Base-by-base conservation (phyloP, 306 rosid species). In the Hippophae tibetana region DNA sequence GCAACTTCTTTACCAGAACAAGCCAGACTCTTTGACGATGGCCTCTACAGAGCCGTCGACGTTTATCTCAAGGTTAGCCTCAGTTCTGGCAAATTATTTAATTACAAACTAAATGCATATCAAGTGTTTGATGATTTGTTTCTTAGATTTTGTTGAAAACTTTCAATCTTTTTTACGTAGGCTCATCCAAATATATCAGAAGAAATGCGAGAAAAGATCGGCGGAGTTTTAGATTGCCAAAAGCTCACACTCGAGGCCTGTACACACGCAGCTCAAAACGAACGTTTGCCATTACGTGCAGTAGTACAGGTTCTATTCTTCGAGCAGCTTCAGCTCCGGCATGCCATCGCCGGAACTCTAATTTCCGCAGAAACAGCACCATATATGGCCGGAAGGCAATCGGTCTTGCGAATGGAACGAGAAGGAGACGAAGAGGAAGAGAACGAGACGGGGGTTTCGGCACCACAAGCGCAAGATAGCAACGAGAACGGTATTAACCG, bases 211-310 rank as follows among this genome's bases (percentile, higher is more conserved):
- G 96, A 92, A 57, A 82, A 81, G 74, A 77, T 86, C 54, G 80
- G 94, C 54, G 90, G 84, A 23, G 80, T 82, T 11, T 50, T 92
- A 10, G 92, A 92, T 60, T 80, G 81, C 75, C 95, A 88, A 81
- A 92, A 88, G 60, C 79, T 92, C 9, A 88, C 99, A 6, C 67
- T 92, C 1, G 99, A 92, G 50, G 99, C 96, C 13, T 92, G 99
- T 79, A 92, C 99, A 2, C 99, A 88, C 85, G 99, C 96, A 14
- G 94, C 99, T 23, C 99, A 92, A 69, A 92, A 92, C 80, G 99
- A 88, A 71, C 94, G 99, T 43, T 81, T 92, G 45, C 99, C 99
- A 0, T 42, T 92, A 40, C 87, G 99, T 31, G 94, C 99, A 10
- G 95, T 92, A 51, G 87, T 92, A 49, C 78, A 88, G 50, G 96